Evolutionary conservation across 345 rosid species (phyloP).

Genomic region (Odontarrhena argentea): DNA sequence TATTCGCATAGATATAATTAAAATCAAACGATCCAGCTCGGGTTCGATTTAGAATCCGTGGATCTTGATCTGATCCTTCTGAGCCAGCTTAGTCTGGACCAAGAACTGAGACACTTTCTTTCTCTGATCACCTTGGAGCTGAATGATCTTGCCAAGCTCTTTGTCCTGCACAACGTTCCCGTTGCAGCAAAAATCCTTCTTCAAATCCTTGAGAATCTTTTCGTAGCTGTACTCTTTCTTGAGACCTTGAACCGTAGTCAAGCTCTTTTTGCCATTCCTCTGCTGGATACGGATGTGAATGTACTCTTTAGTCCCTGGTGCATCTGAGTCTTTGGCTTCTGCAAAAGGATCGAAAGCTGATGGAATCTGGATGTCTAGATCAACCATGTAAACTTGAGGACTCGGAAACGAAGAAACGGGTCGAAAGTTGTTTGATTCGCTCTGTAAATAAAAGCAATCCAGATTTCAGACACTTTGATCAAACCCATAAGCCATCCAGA

Average conservation of each 20-base stretch:
- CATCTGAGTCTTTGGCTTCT: constrained; percentile 56
- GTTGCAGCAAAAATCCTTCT: constrained; percentile 85
- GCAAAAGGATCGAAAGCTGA: constrained; percentile 70
- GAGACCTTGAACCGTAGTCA: constrained; percentile 77
- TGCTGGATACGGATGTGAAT: constrained; percentile 77
- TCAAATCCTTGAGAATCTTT: constrained; percentile 77
- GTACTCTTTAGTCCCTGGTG: constrained; percentile 60
- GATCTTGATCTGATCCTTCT: constrained; percentile 79
- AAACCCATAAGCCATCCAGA: not conserved
- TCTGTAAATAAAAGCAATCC: not conserved
- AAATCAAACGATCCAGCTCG: not conserved
- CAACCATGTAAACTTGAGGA: constrained; percentile 74
- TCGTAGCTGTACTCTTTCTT: constrained; percentile 68
- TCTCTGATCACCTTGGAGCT: constrained; percentile 96
- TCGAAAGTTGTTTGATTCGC: constrained; percentile 6
- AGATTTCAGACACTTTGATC: not conserved
- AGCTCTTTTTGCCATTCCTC: constrained; percentile 80
- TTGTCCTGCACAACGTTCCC: constrained; percentile 89
- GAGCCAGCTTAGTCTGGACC: constrained; percentile 57
- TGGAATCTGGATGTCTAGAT: constrained; percentile 60
- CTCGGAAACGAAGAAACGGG: constrained; percentile 3
- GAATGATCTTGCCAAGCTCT: constrained; percentile 83
- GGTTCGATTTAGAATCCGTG: constrained; percentile 60
- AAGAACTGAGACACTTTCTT: constrained; percentile 76
- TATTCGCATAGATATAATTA: constrained; percentile 8